Evolutionary conservation across 1,284 basidiomycete species (phyloP).

Genomic region (Naganishia liquefaciens): DNA sequence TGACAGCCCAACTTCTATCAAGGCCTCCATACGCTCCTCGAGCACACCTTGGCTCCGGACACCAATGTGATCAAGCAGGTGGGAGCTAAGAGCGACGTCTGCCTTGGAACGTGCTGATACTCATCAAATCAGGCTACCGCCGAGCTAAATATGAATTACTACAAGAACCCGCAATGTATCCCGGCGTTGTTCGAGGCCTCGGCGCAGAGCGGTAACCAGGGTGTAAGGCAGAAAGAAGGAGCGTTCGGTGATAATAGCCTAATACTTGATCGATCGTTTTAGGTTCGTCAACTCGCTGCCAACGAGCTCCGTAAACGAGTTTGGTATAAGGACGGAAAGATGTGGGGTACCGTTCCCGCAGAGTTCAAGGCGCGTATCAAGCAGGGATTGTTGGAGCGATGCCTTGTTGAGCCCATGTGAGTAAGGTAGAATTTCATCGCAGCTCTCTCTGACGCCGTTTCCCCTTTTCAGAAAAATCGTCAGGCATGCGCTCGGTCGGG

Average conservation of each 20-base stretch:
- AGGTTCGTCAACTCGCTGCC: conserved; percentile 97
- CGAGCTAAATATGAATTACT: conserved; percentile 84
- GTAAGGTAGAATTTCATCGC: conserved; percentile 42
- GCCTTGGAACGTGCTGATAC: neutral
- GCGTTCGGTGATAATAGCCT: neutral
- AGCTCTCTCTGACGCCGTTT: neutral
- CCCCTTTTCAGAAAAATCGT: conserved; percentile 68
- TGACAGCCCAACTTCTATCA: conserved; percentile 56
- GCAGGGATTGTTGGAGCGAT: conserved; percentile 73
- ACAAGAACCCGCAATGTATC: conserved; percentile 87
- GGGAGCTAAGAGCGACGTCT: conserved; percentile 48
- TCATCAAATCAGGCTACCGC: conserved; percentile 72
- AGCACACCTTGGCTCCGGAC: conserved; percentile 81
- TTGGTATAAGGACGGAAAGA: conserved; percentile 71
- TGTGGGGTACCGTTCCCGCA: conserved; percentile 77
- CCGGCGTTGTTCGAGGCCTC: conserved; percentile 87
- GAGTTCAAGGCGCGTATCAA: conserved; percentile 82
- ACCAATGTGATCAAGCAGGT: conserved; percentile 84
- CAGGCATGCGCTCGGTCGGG: conserved; percentile 84
- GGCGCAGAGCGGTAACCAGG: conserved; percentile 73
- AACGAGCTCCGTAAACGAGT: conserved; percentile 96
- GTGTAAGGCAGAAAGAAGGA: conserved; percentile 45
- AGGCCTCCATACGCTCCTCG: conserved; percentile 77
- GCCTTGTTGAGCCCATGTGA: conserved; percentile 76
- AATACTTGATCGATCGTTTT: neutral